Base-by-base conservation (phyloP, 1,139 yeast genomes). In the Diutina mesorugosa region DNA sequence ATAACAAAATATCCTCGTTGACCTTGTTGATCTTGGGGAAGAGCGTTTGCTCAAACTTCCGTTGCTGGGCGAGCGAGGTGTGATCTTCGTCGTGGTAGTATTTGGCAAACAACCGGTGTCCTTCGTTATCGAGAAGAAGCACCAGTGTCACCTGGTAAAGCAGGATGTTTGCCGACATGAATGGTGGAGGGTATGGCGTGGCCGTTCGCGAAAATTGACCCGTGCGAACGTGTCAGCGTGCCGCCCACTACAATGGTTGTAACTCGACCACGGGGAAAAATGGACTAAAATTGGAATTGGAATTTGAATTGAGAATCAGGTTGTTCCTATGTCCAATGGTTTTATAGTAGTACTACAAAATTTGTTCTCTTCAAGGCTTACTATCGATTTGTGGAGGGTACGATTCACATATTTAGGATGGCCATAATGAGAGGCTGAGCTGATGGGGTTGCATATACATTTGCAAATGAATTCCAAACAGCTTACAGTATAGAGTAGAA, bases 81-180 rank as follows among this genome's bases (percentile, higher is more conserved):
- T 72, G 71, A 26, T 61, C 63, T 18, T 48, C 87, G 79, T 61
- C 59, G 35, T 77, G 76, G 72, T 86, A 93, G 75, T 93, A 95
- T 67, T 91, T 91, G 62, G 96, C 85, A 66, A 80, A 88, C 56
- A 93, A 72, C 63, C 99, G 78, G 58, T 82, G 79, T 18, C 96
- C 97, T 61, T 86, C 87, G 63, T 78, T 82, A 69, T 91, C 98
- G 64, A 93, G 80, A 64, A 91, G 81, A 63, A 90, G 73, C 56
- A 86, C 78, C 4, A 96, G 91, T 54, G 85, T 79, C 56, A 90
- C 81, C 12, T 97, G 78, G 72, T 91, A 90, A 60, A 90, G 77
- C 14, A 95, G 84, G 57, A 85, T 76, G 65, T 83, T 81, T 56
- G 78, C 72, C 60, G 85, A 77, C 80, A 79, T 80, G 59, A 59